phyloP scores from a whole-genome alignment of 371 early-diverging fungal species.

The Blyttiomyces sp. region DNA sequence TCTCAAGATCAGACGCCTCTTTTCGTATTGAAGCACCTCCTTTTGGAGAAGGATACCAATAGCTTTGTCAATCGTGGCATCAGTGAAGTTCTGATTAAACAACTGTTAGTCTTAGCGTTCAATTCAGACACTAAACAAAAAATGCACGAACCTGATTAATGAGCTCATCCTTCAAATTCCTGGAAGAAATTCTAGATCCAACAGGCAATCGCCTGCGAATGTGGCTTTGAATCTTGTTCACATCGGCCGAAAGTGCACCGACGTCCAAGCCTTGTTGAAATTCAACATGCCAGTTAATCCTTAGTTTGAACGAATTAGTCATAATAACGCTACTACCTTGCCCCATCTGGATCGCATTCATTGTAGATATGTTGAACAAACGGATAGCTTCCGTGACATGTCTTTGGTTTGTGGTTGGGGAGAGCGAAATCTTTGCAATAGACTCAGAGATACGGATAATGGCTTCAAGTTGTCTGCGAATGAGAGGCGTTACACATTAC shows the following conservation, averaged over 20 bases:
- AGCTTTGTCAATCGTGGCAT: constrained; percentile 70
- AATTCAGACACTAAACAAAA: background rate
- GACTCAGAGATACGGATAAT: constrained; percentile 99
- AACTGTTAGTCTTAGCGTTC: background rate
- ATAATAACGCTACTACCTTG: constrained; percentile 15
- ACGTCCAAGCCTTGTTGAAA: background rate
- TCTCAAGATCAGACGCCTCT: constrained; percentile 60
- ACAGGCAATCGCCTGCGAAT: constrained; percentile 84
- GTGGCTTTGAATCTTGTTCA: constrained; percentile 75
- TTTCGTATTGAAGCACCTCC: constrained; percentile 80
- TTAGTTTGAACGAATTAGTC: background rate
- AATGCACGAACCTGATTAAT: constrained; percentile 28
- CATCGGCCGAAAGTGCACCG: constrained; percentile 56
- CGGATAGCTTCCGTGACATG: constrained; percentile 99
- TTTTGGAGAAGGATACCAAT: constrained; percentile 77
- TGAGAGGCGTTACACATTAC: too few species aligned
- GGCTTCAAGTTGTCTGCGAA: constrained; percentile 93
- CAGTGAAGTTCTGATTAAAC: constrained; percentile 59
- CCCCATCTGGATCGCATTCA: constrained; percentile 86
- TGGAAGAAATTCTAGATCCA: constrained; percentile 77
- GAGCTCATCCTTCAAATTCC: constrained; percentile 68
- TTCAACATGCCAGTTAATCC: background rate
- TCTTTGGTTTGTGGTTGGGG: constrained; percentile 76
- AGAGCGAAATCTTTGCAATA: constrained; percentile 96
- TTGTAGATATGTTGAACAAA: constrained; percentile 96